Base-by-base conservation (phyloP, 2,329 filamentous ascomycete species). In the Paraphaeosphaeria sporulosa region DNA sequence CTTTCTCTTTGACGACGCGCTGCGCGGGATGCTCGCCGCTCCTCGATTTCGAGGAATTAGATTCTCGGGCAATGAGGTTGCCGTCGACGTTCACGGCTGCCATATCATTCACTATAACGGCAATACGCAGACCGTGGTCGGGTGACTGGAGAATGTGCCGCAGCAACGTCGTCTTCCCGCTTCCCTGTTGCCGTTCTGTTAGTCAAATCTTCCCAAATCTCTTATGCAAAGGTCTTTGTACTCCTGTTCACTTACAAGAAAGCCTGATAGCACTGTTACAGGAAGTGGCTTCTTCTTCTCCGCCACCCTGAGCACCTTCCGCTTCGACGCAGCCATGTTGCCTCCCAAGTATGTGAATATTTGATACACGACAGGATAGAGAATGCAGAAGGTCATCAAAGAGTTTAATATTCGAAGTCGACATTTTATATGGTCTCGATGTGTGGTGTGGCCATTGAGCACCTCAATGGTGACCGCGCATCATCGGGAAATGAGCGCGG, bases 31-130 rank as follows among this genome's bases (percentile, higher is more conserved):
- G 34, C 6, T 17, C 32, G n/a, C 34, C 40, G 4, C 47, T 49
- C 17, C 10, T 60, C 4, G 54, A 42, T 47, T 64, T 70, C 8
- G 15, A 53, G 5, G 48, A 59, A 83, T 60, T 59, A 23, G 48
- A 59, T 1, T 65, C 61, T 1, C 85, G 80, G 17, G 84, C 84
- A 47, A 90, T 86, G 0, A 89, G 77, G 5, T 86, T 82, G 0
- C 87, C 88, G 59, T 91, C 88, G 64, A 90, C 86, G 64, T 90
- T 90, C 53, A 90, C 66, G 2, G 71, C 66, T 0, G 73, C 79
- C 77, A 92, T 90, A 61, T 92, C 90, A 65, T 92, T 92, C 40
- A 92, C 89, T 23, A 92, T 89, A 15, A 92, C 86, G 0, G 89
- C 90, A 59, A 92, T 90, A 1, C 85, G 83, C 9, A 91, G 80